A percentile compares a stretch with the other conserved stretches of the same genome.
Evolutionary conservation across 1,284 basidiomycete genomes (phyloP).

Genomic region (Vanrija pseudolonga): DNA sequence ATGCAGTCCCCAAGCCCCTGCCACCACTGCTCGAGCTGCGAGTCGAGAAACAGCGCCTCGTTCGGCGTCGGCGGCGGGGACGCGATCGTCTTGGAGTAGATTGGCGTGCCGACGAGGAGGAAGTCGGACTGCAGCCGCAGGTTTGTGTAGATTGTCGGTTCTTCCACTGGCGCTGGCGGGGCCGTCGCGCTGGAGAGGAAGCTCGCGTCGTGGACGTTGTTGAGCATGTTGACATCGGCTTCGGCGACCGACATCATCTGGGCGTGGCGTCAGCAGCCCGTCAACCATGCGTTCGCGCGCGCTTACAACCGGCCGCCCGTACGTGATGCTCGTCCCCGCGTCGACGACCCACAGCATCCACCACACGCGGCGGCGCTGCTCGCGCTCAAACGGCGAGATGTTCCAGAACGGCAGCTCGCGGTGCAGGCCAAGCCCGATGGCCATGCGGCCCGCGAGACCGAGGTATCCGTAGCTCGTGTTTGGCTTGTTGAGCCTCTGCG

Average conservation of each 20-base stretch:
- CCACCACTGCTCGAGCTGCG: slow-evolving; percentile 9
- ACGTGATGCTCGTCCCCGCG: slow-evolving; percentile 25
- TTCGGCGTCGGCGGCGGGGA: slow-evolving; percentile 11
- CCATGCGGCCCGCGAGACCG: slow-evolving; percentile 32
- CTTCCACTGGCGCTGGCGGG: slow-evolving; percentile 5
- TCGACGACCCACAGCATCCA: slow-evolving; percentile 30
- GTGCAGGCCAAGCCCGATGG: slow-evolving; percentile 31
- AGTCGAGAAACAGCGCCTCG: slow-evolving; percentile 18
- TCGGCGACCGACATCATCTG: slow-evolving; percentile 18
- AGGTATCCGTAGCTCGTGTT: slow-evolving; percentile 25
- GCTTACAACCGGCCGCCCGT: slow-evolving; percentile 27
- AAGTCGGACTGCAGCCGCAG: slow-evolving; percentile 20
- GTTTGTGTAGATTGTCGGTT: slow-evolving; percentile 19
- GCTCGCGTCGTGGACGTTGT: slow-evolving; percentile 21
- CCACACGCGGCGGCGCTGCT: slow-evolving; percentile 29
- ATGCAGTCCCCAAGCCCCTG: not conserved
- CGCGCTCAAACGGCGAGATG: slow-evolving; percentile 28
- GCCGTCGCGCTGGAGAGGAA: slow-evolving; percentile 10
- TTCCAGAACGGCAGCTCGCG: slow-evolving; percentile 24
- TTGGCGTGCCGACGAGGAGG: slow-evolving; percentile 10
- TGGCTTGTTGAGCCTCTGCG: slow-evolving; percentile 28
- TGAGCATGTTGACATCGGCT: slow-evolving; percentile 16
- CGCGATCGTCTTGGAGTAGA: slow-evolving; percentile 20
- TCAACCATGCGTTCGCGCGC: slow-evolving; percentile 47
- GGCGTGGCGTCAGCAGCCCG: slow-evolving; percentile 13